Evolutionary conservation across 2,329 filamentous ascomycete genomes (phyloP), one percentile per base, ranked within the genome.

Genomic region (Metarhizium sp.): DNA sequence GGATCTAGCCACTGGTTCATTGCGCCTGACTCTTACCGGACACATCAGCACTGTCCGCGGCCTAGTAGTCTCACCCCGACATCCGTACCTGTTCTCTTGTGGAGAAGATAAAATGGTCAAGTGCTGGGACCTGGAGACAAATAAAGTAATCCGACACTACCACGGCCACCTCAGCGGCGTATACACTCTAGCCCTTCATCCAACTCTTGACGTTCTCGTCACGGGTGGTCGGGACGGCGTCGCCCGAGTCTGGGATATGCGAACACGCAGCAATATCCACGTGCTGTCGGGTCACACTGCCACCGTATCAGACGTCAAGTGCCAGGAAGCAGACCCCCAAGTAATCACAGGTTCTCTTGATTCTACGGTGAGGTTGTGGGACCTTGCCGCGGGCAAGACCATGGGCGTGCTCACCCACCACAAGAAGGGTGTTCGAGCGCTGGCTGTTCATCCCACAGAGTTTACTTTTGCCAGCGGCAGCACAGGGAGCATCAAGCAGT

Each of bases 51-150:
- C 90, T 4, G 92, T 96, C 1, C 85, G 92, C 53, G 94, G 94
- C 2, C 79, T 99, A 50, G 94, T 92, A 0, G 90, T 99, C 7
- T 96, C 90, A 20, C 89, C 92, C 16, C 79, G 94, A 50, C 94
- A 99, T 73, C 95, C 94, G 0, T 99, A 99, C 67, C 80, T 99
- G 10, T 99, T 99, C 72, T 96, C 91, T 11, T 99, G 94, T 66
- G 95, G 90, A 57, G 94, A 99, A 72, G 94, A 99, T 71, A 99
- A 99, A 77, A 96, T 96, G 92, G 94, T 99, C 59, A 99, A 99
- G 73, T 99, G 94, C 74, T 99, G 94, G 94, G 94, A 99, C 75
- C 75, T 99, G 61, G 94, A 99, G 72, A 96, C 92, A n/a, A 99
- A 99, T 76, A 96, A 96, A 72, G 94, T 99, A 58, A 96, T 97